phyloP scores from a whole-genome alignment of 177 flowering plant species.

The Vitis hybrid region DNA sequence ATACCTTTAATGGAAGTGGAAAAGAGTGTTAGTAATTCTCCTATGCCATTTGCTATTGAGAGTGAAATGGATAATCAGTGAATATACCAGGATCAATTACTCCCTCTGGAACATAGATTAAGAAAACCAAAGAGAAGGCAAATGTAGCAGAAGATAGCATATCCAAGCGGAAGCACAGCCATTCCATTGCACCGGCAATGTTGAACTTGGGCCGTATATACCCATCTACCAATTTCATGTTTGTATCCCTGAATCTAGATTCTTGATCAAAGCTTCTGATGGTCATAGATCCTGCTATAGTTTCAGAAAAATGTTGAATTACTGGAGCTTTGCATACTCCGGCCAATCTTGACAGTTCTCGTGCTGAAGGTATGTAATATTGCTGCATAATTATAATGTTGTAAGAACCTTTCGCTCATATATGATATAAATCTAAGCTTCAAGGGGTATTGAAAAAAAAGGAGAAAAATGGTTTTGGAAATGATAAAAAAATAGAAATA shows the following conservation, averaged over 20 bases:
- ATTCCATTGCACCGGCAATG: constrained; percentile 58
- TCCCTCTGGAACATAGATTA: constrained; percentile 46
- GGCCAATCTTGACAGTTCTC: constrained; percentile 62
- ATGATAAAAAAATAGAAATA: too few species aligned
- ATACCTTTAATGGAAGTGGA: constrained; percentile 27
- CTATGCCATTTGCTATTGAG: too few species aligned
- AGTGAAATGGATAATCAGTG: too few species aligned
- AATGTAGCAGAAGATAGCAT: constrained; percentile 54
- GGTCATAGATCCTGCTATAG: constrained; percentile 64
- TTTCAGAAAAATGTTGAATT: constrained; percentile 77
- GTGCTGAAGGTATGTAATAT: constrained; percentile 64
- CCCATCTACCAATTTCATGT: constrained; percentile 42
- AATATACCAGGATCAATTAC: too few species aligned
- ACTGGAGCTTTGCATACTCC: constrained; percentile 71
- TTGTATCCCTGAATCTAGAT: constrained; percentile 49
- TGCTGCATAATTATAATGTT: constrained; percentile 34
- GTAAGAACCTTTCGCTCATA: not conserved
- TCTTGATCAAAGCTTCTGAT: constrained; percentile 68
- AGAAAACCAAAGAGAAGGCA: constrained; percentile 54
- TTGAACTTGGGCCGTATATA: constrained; percentile 59
- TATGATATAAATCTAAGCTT: not conserved
- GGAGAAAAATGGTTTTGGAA: too few species aligned
- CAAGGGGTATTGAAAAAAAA: not conserved
- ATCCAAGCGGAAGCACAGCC: constrained; percentile 71
- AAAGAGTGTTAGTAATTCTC: too few species aligned